Evolutionary conservation across 2,329 filamentous ascomycete species (phyloP).

Genomic region (Beauveria scarabaeidicola): DNA sequence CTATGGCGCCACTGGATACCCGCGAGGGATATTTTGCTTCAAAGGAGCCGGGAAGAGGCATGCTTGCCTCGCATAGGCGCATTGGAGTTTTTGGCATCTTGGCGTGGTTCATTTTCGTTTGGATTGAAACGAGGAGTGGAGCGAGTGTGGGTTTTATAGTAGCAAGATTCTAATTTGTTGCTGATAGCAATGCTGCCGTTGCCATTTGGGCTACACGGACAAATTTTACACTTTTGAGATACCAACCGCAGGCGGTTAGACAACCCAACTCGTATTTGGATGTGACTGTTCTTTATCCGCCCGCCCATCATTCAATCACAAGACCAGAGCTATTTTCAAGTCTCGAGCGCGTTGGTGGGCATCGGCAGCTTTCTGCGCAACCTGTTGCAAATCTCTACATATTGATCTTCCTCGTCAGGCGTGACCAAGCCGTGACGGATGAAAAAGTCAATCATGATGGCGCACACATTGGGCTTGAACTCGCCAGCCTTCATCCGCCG

Average conservation of each 20-base stretch:
- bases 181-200: background rate
- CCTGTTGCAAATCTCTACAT: conserved; percentile 53
- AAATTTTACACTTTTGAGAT: conserved; percentile 1
- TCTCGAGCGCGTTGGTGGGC: conserved; percentile 17
- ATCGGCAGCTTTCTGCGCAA: conserved; percentile 37
- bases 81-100: conserved; percentile 9
- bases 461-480: conserved; percentile 79
- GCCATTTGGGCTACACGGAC: conserved; percentile 53
- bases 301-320: background rate
- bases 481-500: conserved; percentile 54
- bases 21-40: conserved; percentile 8
- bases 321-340: background rate
- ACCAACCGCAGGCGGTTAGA: conserved; percentile 1
- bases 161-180: conserved; percentile 7
- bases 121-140: conserved; percentile 8
- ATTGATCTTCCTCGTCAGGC: conserved; percentile 62
- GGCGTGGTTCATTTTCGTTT: background rate
- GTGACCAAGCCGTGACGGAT: conserved; percentile 68
- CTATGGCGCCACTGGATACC: background rate
- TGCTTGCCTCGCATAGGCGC: background rate
- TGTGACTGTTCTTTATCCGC: background rate
- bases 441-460: conserved; percentile 75
- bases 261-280: background rate
- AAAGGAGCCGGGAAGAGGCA: background rate
- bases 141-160: background rate